Evolutionary conservation across 2,329 filamentous ascomycete genomes (phyloP), one percentile per base, ranked within the genome.

Genomic region (Cryoendolithus antarcticus): DNA sequence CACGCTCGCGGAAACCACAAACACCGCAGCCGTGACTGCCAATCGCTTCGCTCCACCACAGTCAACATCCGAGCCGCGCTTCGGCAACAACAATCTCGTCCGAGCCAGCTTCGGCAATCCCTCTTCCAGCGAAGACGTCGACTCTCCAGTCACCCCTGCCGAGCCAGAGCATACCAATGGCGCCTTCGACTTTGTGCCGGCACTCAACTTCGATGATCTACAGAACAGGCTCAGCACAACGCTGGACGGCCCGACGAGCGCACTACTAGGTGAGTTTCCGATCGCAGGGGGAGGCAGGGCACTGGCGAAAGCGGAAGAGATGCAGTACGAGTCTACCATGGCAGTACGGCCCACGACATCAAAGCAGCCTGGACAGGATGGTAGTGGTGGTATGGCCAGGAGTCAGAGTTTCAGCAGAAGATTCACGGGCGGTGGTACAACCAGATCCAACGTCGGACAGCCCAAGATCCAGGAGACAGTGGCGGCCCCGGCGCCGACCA

Each of bases 141-240:
- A 62, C 41, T 52, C 61, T 42, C 57, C 38, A 59, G 62, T 32
- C 43, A 61, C 45, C 51, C 59, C 42, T 61, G 67, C 49, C 13
- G 27, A n/a, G 19, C 19, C 19, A 21, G 45, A 46, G 29, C 45
- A 39, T 5, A 54, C 55, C 37, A 57, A 59, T 35, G 51, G 60
- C 39, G 69, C 69, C 46, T 81, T 77, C 62, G 84, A 93, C 50
- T 95, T 95, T 61, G 71, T 94, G 38, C 83, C 88, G 35, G 83
- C 86, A 15, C 84, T 94, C 61, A 95, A 79, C 67, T 96, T 96
- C 62, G 89, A 98, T 70, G 89, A 96, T 62, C 80, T 96, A 42
- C 89, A 96, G 57, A 86, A 82, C 57, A 93, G 85, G 61, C 81
- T 93, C 12, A 13, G 35, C 54, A 49, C 37, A 49, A 46, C 43